phyloP scores from a whole-genome alignment of 2,329 filamentous ascomycete genomes.

The Apiospora malaysiana region DNA sequence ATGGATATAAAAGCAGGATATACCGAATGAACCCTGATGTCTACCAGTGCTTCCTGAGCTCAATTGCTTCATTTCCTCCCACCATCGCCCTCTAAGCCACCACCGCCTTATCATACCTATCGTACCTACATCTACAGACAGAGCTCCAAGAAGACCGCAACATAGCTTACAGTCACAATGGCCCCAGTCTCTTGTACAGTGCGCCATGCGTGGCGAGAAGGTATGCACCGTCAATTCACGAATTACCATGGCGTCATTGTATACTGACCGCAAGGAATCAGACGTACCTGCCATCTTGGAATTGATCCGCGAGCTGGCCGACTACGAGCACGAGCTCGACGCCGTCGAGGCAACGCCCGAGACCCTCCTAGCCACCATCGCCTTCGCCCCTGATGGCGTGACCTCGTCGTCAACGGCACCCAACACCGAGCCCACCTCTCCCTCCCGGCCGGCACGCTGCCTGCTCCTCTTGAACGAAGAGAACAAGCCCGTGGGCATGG shows the following conservation, averaged over 20 bases:
- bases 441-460: conserved; percentile 73
- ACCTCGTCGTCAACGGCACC: conserved; percentile 42
- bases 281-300: conserved; percentile 82
- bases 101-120: background rate
- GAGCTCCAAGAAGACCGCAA: background rate
- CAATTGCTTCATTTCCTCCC: background rate
- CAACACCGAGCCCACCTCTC: conserved; percentile 59
- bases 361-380: conserved; percentile 75
- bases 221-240: conserved; percentile 42
- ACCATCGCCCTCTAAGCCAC: background rate
- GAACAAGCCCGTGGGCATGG: conserved; percentile 70
- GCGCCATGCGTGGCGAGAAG: conserved; percentile 65
- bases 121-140: background rate
- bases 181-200: conserved; percentile 43
- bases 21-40: background rate
- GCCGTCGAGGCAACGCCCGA: conserved; percentile 77
- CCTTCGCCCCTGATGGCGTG: conserved; percentile 66
- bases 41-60: background rate
- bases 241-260: background rate
- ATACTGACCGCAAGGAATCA: conserved; percentile 41
- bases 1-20: background rate
- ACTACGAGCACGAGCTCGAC: conserved; percentile 81
- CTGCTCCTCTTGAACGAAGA: conserved; percentile 66
- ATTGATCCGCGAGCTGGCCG: conserved; percentile 84
- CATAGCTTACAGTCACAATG: background rate